Base-by-base conservation (phyloP, 2,329 filamentous ascomycete species). In the Ceratocystis huliohia region DNA sequence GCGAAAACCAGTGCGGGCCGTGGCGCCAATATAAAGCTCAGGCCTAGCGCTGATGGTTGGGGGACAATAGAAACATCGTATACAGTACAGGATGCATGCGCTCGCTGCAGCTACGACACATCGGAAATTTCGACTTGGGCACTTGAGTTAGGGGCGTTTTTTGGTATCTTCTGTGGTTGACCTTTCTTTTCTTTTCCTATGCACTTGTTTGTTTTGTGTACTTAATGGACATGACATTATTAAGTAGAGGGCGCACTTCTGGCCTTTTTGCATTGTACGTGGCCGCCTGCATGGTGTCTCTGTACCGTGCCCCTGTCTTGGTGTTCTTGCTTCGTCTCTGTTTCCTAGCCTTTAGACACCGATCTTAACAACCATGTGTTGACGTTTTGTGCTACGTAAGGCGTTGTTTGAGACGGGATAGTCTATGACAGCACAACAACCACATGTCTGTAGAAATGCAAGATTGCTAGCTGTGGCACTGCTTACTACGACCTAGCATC, bases 81-180 rank as follows among this genome's bases (percentile, higher is more conserved):
- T n/a, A 33, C 33, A 28, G 53, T 59, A 25, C 53, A 33, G 53
- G n/a, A 33, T 13, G 53, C 28, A 37, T 37, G 33, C 33, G 10
- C 33, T 37, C 33, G 33, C 33, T 37, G 33, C 33, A 33, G 17
- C 53, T 8, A 59, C 17, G n/a, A 59, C 6, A 59, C 53, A 59
- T 59, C 8, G 15, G 25, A 25, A 59, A 59, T 59, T 59, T 59
- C n/a, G 33, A 33, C 53, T 59, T 59, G 53, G 53, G 25, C 33
- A 59, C 28, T 59, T 59, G 25, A 28, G 53, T 33, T 59, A 10
- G 53, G 28, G 53, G 53, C 53, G 53, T 59, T 59, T n/a, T 59
- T 15, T 30, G 53, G 53, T 20, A 33, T 59, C 33, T 59, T 30
- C 53, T 37, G 25, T 22, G 25, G 25, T 37, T 33, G 15, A 30